phyloP scores from a whole-genome alignment of 495 filamentous ascomycete genomes.

The Recurvomyces mirabilis region DNA sequence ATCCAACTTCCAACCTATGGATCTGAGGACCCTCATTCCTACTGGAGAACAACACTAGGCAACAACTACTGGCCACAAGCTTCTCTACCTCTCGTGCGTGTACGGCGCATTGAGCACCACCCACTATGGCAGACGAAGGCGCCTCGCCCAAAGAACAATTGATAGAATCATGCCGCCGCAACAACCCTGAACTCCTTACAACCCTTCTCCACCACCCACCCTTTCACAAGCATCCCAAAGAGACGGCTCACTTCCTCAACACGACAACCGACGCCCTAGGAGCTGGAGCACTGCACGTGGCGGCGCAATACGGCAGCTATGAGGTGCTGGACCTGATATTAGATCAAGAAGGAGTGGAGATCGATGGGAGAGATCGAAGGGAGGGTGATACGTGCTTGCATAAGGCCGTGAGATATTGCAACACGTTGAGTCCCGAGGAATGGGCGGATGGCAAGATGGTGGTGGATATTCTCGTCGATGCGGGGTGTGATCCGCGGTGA shows the following conservation, averaged over 20 bases:
- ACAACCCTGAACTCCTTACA: conserved; percentile 74
- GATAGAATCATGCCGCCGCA: conserved; percentile 84
- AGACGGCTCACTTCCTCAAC: conserved; percentile 66
- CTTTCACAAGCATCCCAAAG: conserved; percentile 38
- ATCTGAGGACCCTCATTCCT: no score
- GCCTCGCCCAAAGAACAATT: conserved; percentile 75
- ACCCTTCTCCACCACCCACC: conserved; percentile 37
- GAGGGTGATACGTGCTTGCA: conserved; percentile 89
- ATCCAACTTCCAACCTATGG: no score
- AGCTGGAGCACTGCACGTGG: conserved; percentile 79
- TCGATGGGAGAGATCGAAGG: conserved; percentile 68
- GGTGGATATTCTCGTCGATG: conserved; percentile 85
- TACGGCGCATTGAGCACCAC: neutral
- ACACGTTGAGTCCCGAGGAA: conserved; percentile 38
- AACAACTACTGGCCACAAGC: no score
- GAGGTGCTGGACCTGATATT: conserved; percentile 86
- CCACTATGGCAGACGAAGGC: conserved; percentile 46
- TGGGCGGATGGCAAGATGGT: conserved; percentile 51
- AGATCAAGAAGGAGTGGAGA: conserved; percentile 89
- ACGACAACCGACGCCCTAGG: conserved; percentile 71
- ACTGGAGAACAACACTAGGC: no score
- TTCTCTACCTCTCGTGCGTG: no score
- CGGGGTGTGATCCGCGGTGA: conserved; percentile 64
- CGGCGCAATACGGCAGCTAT: conserved; percentile 76
- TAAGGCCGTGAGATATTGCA: conserved; percentile 74